A percentile compares a stretch with the other conserved stretches of the same genome.
Evolutionary conservation across 768 basidiomycete genomes (phyloP).

Genomic region (Cystoderma amianthinum): DNA sequence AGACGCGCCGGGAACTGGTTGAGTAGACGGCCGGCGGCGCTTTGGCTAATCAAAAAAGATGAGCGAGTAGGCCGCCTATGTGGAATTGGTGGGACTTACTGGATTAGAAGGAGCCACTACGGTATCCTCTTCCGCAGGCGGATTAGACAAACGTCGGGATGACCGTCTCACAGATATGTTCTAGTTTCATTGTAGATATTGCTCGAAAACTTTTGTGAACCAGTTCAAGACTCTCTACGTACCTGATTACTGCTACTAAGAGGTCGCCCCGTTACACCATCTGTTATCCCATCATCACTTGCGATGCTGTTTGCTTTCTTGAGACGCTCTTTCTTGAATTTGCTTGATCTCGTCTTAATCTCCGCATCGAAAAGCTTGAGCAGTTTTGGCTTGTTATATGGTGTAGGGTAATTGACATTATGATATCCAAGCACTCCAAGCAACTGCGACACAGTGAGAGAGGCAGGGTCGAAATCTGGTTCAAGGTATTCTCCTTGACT

Average conservation of each 20-base stretch:
- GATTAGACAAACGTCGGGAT: conserved; percentile 59
- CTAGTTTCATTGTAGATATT: conserved; percentile 11
- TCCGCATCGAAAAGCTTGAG: conserved; percentile 74
- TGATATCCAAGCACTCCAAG: conserved; percentile 74
- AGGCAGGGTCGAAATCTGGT: conserved; percentile 65
- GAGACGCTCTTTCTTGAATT: conserved; percentile 56
- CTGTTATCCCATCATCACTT: conserved; percentile 77
- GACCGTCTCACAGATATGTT: conserved; percentile 38
- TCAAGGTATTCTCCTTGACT: conserved; percentile 72
- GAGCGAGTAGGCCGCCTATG: too few relatives aligned
- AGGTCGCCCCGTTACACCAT: conserved; percentile 75
- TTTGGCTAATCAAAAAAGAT: conserved; percentile 53
- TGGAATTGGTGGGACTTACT: background rate
- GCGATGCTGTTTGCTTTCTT: conserved; percentile 65
- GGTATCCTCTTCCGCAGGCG: conserved; percentile 38
- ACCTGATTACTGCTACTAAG: conserved; percentile 37
- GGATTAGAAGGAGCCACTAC: conserved; percentile 20
- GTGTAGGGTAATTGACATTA: conserved; percentile 65
- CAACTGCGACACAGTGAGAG: conserved; percentile 76
- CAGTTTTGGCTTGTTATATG: conserved; percentile 72
- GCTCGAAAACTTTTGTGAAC: background rate
- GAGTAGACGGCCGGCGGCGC: conserved; percentile 72
- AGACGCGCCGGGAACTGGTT: conserved; percentile 55
- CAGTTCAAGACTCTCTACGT: too few relatives aligned
- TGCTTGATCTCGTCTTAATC: conserved; percentile 51